These are phyloP conservation scores for Neopestalotiopsis sp. DNA, from an alignment of 2,329 filamentous ascomycete species.

Conservation along the genomic window DNA sequence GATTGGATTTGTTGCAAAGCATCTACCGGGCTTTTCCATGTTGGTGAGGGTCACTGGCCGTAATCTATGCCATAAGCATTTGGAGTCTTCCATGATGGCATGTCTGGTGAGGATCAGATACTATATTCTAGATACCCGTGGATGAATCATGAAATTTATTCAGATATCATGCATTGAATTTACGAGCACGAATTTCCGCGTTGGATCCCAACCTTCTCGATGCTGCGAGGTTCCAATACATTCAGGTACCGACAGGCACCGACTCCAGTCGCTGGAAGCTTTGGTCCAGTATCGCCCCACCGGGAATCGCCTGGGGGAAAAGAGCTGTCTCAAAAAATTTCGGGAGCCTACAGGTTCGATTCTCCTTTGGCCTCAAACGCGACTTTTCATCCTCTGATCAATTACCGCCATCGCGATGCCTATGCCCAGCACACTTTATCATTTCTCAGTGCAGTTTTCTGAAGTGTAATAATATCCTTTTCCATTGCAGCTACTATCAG, in stretches of 20 bases:
- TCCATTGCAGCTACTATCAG: not conserved
- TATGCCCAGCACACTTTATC: not conserved
- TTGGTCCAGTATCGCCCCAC: not conserved
- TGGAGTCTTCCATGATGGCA: not conserved
- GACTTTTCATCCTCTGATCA: not conserved
- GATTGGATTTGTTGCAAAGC: too few relatives aligned
- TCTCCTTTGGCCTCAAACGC: not conserved
- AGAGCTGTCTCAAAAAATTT: not conserved
- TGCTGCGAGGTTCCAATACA: too few relatives aligned
- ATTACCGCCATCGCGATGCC: not conserved
- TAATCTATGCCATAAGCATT: not conserved
- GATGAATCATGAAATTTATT: too few relatives aligned
- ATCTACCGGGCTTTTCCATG: not conserved
- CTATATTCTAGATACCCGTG: not conserved
- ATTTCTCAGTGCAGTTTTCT: not conserved
- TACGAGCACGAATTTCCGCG: too few relatives aligned
- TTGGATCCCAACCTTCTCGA: too few relatives aligned
- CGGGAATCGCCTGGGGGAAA: not conserved
- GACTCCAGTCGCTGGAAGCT: too few relatives aligned
- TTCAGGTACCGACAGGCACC: too few relatives aligned
- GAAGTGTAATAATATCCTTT: not conserved
- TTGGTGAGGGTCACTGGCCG: too few relatives aligned
- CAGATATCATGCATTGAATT: too few relatives aligned
- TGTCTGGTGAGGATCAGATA: not conserved
- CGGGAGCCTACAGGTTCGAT: slow-evolving; percentile 1